Evolutionary conservation across 2,329 filamentous ascomycete genomes (phyloP), one percentile per base, ranked within the genome.

Genomic region (Colletotrichum paranaense): DNA sequence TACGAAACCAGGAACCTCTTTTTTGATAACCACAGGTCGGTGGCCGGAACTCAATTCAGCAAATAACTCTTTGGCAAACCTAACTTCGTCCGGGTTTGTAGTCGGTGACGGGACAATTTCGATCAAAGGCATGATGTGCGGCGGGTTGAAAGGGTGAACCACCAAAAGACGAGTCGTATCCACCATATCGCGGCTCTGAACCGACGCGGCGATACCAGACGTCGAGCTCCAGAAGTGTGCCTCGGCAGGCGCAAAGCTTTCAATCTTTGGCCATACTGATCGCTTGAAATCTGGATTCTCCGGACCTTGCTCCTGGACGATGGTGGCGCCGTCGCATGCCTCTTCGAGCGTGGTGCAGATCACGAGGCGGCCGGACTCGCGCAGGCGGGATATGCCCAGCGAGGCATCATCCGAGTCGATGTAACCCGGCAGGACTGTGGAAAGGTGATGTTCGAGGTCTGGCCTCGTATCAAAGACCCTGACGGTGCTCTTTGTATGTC

Each of bases 101-200:
- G 64, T 52, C 9, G 71, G 72, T 32, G 75, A 75, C 0, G 88
- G 88, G 0, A 91, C 89, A 38, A 91, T 82, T 78, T 92, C 89
- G 2, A 91, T 79, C 1, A 92, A 77, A 0, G 90, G 90, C 87
- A 91, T 90, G 66, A 91, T 84, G 75, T 91, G 88, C 1, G 89
- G 90, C 26, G 88, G 90, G 67, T 91, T 91, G 78, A 89, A 92
- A 0, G 90, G 89, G 77, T 91, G 90, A 4, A 90, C 88, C 1
- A 91, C 86, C 0, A 91, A 74, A 3, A 92, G 77, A 2, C 88
- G 80, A n/a, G 78, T 38, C 19, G 57, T 53, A 30, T 75, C 66
- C 2, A 30, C 76, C 78, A 62, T 80, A 78, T 32, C 49, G 12
- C 63, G 60, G 35, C 46, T 80, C 75, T 91, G 89, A 28, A 79